Conservation (phyloP, 768 basidiomycete genomes). For the Tricholoma sp. region DNA sequence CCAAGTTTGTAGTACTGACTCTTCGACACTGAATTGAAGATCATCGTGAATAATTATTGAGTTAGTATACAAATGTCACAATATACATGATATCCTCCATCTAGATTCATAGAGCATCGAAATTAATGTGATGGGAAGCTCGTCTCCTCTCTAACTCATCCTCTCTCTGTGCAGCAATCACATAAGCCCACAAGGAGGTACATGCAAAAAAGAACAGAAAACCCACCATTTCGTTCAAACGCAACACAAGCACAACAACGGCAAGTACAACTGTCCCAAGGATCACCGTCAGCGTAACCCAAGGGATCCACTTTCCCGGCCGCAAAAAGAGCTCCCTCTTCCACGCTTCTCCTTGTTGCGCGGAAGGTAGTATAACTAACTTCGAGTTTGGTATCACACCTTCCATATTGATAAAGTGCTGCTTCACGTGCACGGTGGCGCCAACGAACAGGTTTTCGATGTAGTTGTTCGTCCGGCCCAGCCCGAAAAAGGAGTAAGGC, state of each 20-base stretch:
- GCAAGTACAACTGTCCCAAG: conserved; percentile 69
- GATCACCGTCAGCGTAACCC: conserved; percentile 88
- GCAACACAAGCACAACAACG: conserved; percentile 78
- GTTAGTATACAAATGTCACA: background rate
- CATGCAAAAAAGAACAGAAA: background rate
- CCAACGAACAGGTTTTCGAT: conserved; percentile 98
- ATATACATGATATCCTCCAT: background rate
- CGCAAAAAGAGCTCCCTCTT: conserved; percentile 84
- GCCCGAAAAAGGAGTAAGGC: conserved; percentile 94
- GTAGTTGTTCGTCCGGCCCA: conserved; percentile 98
- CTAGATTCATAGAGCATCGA: conserved; percentile 74
- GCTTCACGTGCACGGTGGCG: conserved; percentile 64
- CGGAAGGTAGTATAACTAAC: conserved; percentile 85
- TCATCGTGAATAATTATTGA: conserved; percentile 9
- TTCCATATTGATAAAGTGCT: conserved; percentile 90
- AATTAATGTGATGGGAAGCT: conserved; percentile 94
- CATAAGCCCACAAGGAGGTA: conserved; percentile 5
- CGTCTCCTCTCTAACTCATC: conserved; percentile 88
- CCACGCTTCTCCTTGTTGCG: conserved; percentile 60
- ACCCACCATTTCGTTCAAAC: conserved; percentile 88
- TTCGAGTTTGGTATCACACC: conserved; percentile 97
- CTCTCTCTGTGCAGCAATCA: conserved; percentile 56
- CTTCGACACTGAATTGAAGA: too few species aligned
- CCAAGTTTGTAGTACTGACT: too few species aligned
- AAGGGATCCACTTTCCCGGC: conserved; percentile 96